Percentiles rank a stretch among this genome's conserved stretches.
phyloP scores from a whole-genome alignment of 31 red algal genomes.

The Odonthalia washingtoniensis region DNA sequence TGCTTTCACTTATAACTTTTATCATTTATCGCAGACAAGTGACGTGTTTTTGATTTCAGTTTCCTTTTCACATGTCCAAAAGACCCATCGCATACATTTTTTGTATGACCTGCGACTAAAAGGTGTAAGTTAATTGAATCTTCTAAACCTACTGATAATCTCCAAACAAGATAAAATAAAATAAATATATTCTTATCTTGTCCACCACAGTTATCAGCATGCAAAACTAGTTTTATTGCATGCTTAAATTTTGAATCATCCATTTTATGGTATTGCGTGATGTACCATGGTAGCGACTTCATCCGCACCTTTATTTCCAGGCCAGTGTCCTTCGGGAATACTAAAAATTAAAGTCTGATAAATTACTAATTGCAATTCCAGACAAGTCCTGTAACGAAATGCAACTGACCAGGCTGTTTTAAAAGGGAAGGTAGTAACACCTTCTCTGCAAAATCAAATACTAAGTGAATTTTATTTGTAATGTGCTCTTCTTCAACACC shows the following conservation, averaged over 20 bases:
- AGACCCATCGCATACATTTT: no score
- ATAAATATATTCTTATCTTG: neutral
- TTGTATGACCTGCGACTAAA: neutral
- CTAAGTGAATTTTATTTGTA: no score
- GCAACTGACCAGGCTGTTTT: no score
- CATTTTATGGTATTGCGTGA: neutral
- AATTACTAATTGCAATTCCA: neutral
- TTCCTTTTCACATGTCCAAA: no score
- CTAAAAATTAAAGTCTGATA: neutral
- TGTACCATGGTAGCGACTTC: neutral
- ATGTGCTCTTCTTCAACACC: no score
- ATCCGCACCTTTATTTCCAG: neutral
- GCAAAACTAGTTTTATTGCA: neutral
- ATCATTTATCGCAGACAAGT: no score
- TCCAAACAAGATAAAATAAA: neutral
- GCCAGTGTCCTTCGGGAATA: neutral
- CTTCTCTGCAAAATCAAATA: neutral
- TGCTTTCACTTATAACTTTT: no score
- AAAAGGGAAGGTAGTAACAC: neutral
- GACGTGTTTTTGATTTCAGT: no score
- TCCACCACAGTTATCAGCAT: neutral
- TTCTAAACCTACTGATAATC: neutral
- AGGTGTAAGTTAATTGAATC: neutral
- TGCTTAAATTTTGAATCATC: no score
- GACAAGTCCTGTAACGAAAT: neutral